A percentile compares a stretch with the other conserved stretches of the same genome.
Evolutionary conservation across 352 stramenopile genomes (phyloP).

Genomic region (Globisporangium abappressorium): DNA sequence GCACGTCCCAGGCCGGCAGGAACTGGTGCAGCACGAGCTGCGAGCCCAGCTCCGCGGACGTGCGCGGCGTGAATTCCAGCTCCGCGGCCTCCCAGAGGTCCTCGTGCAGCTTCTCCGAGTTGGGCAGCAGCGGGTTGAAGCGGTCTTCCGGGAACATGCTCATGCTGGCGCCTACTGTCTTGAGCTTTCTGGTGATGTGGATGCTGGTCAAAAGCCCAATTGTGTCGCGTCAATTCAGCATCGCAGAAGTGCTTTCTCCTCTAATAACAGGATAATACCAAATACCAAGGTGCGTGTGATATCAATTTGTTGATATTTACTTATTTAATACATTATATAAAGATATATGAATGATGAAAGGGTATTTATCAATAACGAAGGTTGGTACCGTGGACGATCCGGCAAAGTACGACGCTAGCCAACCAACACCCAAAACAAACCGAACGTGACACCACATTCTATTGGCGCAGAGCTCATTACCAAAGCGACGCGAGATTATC

Average conservation of each 20-base stretch:
- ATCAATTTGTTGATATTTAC: no score
- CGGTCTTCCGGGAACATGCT: conserved; percentile 78
- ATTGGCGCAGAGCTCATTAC: conserved; percentile 17
- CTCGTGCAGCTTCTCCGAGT: conserved; percentile 67
- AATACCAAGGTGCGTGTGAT: neutral
- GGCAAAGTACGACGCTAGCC: conserved; percentile 17
- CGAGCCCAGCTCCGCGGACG: conserved; percentile 65
- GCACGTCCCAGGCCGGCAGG: conserved; percentile 77
- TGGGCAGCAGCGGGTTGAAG: conserved; percentile 74
- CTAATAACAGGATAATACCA: neutral
- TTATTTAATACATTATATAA: neutral
- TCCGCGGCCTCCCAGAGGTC: conserved; percentile 49
- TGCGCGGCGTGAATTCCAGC: conserved; percentile 60
- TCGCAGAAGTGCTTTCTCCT: neutral
- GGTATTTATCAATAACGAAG: neutral
- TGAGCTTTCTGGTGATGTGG: conserved; percentile 3
- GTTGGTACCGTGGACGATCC: neutral
- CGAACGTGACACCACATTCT: conserved; percentile 5
- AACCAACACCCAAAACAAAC: neutral
- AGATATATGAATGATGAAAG: neutral
- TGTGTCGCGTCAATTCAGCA: neutral
- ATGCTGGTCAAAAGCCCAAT: conserved; percentile 11
- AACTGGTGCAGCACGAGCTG: conserved; percentile 82
- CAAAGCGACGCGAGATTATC: neutral
- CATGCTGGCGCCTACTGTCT: neutral